These are phyloP conservation scores for Microcyclosporella mali DNA, from an alignment of 2,329 filamentous ascomycete genomes.

Conservation along the genomic window DNA sequence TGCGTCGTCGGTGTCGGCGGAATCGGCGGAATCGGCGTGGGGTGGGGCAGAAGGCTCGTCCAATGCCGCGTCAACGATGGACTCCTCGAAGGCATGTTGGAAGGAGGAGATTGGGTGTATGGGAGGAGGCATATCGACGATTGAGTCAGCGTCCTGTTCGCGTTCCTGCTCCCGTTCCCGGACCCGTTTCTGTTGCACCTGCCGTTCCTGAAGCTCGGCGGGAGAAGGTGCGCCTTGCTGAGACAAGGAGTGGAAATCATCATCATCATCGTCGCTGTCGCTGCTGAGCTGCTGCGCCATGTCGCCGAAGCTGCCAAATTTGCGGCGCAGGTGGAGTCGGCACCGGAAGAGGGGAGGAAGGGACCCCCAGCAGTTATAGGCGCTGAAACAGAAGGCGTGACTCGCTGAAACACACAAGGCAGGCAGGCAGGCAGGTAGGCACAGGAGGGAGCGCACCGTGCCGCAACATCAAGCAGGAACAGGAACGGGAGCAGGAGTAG, in stretches of 20 bases:
- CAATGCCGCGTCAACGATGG: constrained; percentile 64
- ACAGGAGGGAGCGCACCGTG: no score
- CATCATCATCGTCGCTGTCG: constrained; percentile 22
- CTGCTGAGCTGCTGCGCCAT: constrained; percentile 1
- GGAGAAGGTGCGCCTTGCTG: no score
- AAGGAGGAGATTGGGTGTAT: constrained; percentile 67
- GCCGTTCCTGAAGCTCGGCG: no score
- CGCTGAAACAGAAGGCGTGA: constrained; percentile 1
- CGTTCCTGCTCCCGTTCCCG: no score
- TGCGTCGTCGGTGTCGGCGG: constrained; percentile 41
- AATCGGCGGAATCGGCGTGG: constrained; percentile 21
- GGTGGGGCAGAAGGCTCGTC: constrained; percentile 30
- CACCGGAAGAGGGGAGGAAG: not conserved
- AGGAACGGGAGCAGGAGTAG: no score
- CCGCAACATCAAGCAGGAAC: no score
- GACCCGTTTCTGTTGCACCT: constrained; percentile 9
- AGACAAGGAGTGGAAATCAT: constrained; percentile 24
- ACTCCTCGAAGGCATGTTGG: constrained; percentile 79
- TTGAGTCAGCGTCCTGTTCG: constrained; percentile 11
- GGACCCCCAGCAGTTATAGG: constrained; percentile 1
- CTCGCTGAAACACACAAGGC: no score
- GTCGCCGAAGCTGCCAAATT: no score
- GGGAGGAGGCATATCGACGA: constrained; percentile 35
- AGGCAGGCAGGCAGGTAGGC: no score
- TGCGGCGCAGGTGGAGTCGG: no score